Base-by-base conservation (phyloP, 1,284 basidiomycete species). In the Ustilago tritici region DNA sequence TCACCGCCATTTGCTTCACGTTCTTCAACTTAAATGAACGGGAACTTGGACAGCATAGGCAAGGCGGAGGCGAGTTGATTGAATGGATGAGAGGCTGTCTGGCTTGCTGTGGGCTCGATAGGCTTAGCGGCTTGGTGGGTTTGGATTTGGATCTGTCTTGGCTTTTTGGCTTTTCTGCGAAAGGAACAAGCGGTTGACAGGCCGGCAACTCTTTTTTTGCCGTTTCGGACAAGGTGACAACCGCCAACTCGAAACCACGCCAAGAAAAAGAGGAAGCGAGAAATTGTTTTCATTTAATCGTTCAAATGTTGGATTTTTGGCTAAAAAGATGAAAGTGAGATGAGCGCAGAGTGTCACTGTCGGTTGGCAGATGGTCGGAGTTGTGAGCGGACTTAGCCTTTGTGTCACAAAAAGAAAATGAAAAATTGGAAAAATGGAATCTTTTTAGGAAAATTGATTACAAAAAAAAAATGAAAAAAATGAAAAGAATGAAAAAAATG, bases 311-410 rank as follows among this genome's bases (percentile, higher is more conserved):
- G 43, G 23, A 46, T 19, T n/a, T 8, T 11, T 50, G 49, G 49
- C n/a, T 15, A 14, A 10, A 32, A 60, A 52, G 47, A 12, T 3
- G 12, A 14, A 32, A 31, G n/a, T 28, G 3, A 19, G 60, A 23
- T 23, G 38, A 41, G 53, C 31, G 61, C 56, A 57, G 31, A 17
- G 53, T 35, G 40, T 41, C 40, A 41, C 0, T 50, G 47, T 8
- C 31, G 47, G 47, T 23, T 28, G 23, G 23, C 23, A 28, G 23
- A 28, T 28, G 23, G 23, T 2, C 23, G 23, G 23, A 28, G 23
- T 28, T 28, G 23, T 28, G 23, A 28, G 23, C 23, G 23, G 23
- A 28, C 23, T 28, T 28, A 28, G 23, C 23, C 23, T 28, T 0
- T 28, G 23, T 28, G 23, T 28, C 23, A 11, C 40, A 17, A 15